Evolutionary conservation across 257 asterid genomes (phyloP), one percentile per base, ranked within the genome.

Genomic region (Ilex aquifolium): DNA sequence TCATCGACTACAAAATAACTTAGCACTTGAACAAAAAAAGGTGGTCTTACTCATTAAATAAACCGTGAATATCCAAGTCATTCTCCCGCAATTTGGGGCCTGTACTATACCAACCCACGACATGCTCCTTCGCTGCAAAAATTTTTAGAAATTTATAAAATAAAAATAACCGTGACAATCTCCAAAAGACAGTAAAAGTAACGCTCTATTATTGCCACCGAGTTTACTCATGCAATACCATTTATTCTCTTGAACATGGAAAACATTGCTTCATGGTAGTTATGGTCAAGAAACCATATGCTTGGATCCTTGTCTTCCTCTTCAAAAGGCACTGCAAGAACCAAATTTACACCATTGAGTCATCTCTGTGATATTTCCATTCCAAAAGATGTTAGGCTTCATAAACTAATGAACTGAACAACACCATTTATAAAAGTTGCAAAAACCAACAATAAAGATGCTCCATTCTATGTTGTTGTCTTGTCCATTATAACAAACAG

Each of bases 81-180:
- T 88, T 90, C 77, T 91, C 96, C 73, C 84, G 77, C 57, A 91
- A 87, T 64, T 91, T 91, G 13, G 98, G 95, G 21, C 98, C 98
- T 44, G 96, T 88, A 84, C 98, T 91, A 64, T 91, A 91, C 98
- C 98, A 91, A 57, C 98, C 98, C 77, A 91, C 95, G 59, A 91
- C 96, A 70, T 91, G 98, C 81, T 91, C 98, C 88, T 91, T 91
- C 55, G 96, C 98, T 91, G 94, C 69, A 17, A 75, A 51, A 56
- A 36, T 36, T 65, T 65, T 60, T 31, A 63, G 2, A 64, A n/a
- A 63, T 56, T 57, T 64, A 65, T 72, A 51, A 60, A 76, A 36
- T 8, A 2, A 36, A 36, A 36, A 36, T 36, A 36, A 36, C 5
- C 42, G 8, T 8, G 8, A 36, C 42, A 36, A 36, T 36, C 42